Evolutionary conservation across 495 filamentous ascomycete species (phyloP).

Genomic region (Trichoderma orchidacearum): DNA sequence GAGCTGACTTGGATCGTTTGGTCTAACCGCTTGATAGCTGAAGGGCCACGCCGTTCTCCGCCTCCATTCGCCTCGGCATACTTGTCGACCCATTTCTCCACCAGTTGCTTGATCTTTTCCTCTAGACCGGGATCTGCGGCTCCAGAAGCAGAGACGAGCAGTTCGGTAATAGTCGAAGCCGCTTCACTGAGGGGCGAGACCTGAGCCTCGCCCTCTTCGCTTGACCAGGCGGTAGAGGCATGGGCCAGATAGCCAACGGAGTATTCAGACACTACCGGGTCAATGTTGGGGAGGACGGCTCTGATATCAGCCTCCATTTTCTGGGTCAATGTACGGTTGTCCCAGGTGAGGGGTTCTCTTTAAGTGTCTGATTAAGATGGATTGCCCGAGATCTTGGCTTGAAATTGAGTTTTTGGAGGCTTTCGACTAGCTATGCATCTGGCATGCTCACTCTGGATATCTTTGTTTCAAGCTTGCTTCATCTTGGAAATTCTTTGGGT

Average conservation of each 20-base stretch:
- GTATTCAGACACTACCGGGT: slow-evolving; percentile 84
- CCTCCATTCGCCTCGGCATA: slow-evolving; percentile 58
- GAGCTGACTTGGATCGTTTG: slow-evolving; percentile 92
- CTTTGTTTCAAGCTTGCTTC: not conserved
- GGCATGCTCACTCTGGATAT: not conserved
- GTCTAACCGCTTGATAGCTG: slow-evolving; percentile 73
- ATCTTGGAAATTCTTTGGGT: not conserved
- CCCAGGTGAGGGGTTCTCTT: too few species aligned
- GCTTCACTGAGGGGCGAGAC: slow-evolving; percentile 74
- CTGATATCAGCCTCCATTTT: slow-evolving; percentile 87
- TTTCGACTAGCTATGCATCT: not conserved
- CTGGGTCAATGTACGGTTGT: slow-evolving; percentile 2
- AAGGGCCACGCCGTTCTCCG: slow-evolving; percentile 41
- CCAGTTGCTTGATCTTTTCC: slow-evolving; percentile 62
- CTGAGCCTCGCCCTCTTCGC: slow-evolving; percentile 54
- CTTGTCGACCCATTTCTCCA: slow-evolving; percentile 80
- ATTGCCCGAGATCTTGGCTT: not conserved
- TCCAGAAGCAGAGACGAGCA: slow-evolving; percentile 84
- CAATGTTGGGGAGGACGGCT: slow-evolving; percentile 72
- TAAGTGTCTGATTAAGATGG: not conserved
- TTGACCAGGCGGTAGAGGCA: slow-evolving; percentile 69
- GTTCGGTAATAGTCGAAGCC: slow-evolving; percentile 63
- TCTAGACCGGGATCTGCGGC: slow-evolving; percentile 53
- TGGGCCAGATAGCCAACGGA: slow-evolving; percentile 89
- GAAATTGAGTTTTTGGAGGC: not conserved